Evolutionary conservation across 2,329 filamentous ascomycete genomes (phyloP).

Genomic region (Ceratocystis lukuohia): DNA sequence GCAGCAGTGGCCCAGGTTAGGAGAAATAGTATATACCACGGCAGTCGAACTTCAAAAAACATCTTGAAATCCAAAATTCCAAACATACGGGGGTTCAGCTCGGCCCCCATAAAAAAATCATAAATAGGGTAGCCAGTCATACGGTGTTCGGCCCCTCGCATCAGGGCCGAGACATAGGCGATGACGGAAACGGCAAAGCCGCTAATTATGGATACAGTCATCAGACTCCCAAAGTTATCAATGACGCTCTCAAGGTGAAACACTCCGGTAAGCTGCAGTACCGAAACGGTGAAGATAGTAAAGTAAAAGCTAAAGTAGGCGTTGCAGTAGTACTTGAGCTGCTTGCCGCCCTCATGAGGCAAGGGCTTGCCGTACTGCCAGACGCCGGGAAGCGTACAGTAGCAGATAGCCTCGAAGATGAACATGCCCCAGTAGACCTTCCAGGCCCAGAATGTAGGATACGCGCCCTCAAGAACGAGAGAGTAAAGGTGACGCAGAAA

Average conservation of each 20-base stretch:
- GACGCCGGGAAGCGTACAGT: slow-evolving; percentile 76
- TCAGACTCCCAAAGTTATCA: slow-evolving; percentile 85
- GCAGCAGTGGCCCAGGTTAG: slow-evolving; percentile 62
- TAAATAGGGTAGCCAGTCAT: slow-evolving; percentile 82
- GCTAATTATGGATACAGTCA: slow-evolving; percentile 85
- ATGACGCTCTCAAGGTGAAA: slow-evolving; percentile 87
- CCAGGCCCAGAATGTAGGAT: slow-evolving; percentile 73
- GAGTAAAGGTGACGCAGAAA: slow-evolving; percentile 59
- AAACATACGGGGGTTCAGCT: slow-evolving; percentile 79
- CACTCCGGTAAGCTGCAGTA: slow-evolving; percentile 65
- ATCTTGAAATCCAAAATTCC: slow-evolving; percentile 86
- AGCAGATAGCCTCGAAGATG: slow-evolving; percentile 68
- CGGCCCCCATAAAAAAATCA: slow-evolving; percentile 88
- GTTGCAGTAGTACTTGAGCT: slow-evolving; percentile 90
- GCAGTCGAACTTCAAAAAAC: slow-evolving; percentile 88
- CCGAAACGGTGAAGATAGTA: slow-evolving; percentile 58
- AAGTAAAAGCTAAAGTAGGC: slow-evolving; percentile 77
- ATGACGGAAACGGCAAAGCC: slow-evolving; percentile 72
- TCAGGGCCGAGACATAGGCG: slow-evolving; percentile 74
- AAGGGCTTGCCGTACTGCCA: slow-evolving; percentile 81
- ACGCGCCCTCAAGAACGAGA: slow-evolving; percentile 72
- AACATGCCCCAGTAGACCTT: slow-evolving; percentile 90
- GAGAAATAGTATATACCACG: slow-evolving; percentile 82
- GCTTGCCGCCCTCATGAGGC: slow-evolving; percentile 66
- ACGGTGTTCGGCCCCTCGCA: slow-evolving; percentile 70